Base-by-base conservation (phyloP, 2,329 filamentous ascomycete genomes). In the Diaporthe capsici region DNA sequence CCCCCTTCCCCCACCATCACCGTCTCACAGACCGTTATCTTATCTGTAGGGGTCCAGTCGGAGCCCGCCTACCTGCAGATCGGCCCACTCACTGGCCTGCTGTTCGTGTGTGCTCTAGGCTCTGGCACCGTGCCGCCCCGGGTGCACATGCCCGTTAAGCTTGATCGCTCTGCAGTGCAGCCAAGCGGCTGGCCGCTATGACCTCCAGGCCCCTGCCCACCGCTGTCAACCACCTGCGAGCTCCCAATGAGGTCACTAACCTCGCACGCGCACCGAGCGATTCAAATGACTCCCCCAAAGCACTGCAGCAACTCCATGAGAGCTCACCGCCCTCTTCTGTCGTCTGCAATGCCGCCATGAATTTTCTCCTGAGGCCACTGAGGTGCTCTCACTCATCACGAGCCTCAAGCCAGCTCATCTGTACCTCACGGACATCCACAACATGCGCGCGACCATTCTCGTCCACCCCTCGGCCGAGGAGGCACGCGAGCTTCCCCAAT, bases 271-370 rank as follows among this genome's bases (percentile, higher is more conserved):
- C 65, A 70, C 65, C 15, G 47, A 55, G 31, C 65, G 31, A 58
- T 22, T 51, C 12, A 55, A 31, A 63, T 55, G 39, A 39, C 20
- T 47, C 61, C 60, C 34, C 44, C 53, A 22, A 58, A 70, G 39
- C 55, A 31, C 34, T 51, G n/a, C 74, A 57, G 3, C 71, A 39
- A 34, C 53, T 37, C 39, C 17, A 39, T 28, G 44, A 72, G 44
- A 72, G 55, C 49, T 25, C 68, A 71, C 49, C 49, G 22, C 73
- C 57, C 49, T 49, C 47, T 5, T 74, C 13, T 39, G 60, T 13
- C 53, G 37, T 58, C 67, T 80, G 80, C 78, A 80, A 89, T 89
- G 87, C 85, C 72, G 76, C 76, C 84, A 89, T 89, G 87, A 88
- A 82, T 79, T 77, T 75, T 77, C 78, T 83, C 76, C 71, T 79